phyloP scores from a whole-genome alignment of 1,284 basidiomycete species.

The Taiwanofungus camphoratus region DNA sequence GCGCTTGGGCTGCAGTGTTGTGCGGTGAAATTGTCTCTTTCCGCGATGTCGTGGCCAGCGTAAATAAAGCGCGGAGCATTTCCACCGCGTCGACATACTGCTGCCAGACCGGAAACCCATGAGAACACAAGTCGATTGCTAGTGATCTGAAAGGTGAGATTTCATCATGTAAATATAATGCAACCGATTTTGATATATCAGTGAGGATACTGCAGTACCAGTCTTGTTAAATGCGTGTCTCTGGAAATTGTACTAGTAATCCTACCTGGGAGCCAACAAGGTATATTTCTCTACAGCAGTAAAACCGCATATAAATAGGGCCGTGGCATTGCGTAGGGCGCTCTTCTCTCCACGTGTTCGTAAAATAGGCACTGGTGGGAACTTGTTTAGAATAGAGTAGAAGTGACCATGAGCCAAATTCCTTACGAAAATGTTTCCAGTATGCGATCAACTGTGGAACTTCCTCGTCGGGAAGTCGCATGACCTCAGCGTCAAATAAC shows the following conservation, averaged over 20 bases:
- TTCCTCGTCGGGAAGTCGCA: constrained; percentile 61
- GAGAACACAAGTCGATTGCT: constrained; percentile 85
- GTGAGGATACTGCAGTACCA: constrained; percentile 61
- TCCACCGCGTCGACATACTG: constrained; percentile 90
- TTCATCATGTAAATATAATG: constrained; percentile 71
- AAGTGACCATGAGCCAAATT: too few relatives aligned
- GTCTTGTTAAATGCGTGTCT: constrained; percentile 1
- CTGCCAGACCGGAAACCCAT: constrained; percentile 92
- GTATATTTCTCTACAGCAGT: constrained; percentile 81
- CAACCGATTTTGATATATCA: constrained; percentile 81
- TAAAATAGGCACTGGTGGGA: constrained; percentile 62
- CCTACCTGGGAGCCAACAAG: constrained; percentile 67
- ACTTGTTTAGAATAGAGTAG: not conserved
- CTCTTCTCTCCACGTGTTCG: constrained; percentile 52
- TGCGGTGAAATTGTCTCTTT: constrained; percentile 65
- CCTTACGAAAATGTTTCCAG: constrained; percentile 66
- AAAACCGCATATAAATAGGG: constrained; percentile 78
- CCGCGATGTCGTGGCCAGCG: constrained; percentile 65
- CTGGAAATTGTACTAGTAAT: not conserved
- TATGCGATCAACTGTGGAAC: constrained; percentile 53
- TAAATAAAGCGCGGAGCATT: constrained; percentile 82
- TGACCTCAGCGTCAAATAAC: constrained; percentile 71
- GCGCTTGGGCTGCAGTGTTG: constrained; percentile 63
- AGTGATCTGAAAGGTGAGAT: constrained; percentile 60
- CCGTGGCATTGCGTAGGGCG: constrained; percentile 51